These are phyloP conservation scores for Trypanosoma melophagium DNA, from an alignment of 208 protist genomes.

Conservation along the genomic window DNA sequence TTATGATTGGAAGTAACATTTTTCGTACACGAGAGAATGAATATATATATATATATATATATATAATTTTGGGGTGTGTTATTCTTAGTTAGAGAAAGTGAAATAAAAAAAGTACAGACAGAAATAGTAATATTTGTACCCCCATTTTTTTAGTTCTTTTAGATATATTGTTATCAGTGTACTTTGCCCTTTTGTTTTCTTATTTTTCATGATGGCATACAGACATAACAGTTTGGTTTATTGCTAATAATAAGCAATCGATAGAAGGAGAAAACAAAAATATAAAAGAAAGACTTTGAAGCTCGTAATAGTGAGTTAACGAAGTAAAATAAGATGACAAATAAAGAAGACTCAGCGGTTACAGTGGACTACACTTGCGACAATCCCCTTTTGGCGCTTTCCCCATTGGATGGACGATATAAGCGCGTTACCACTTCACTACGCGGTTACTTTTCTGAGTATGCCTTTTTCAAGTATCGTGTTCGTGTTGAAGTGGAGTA, in stretches of 20 bases:
- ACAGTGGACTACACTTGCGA: conserved; percentile 39
- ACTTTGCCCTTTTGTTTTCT: not conserved
- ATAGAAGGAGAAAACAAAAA: not conserved
- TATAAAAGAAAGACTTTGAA: not conserved
- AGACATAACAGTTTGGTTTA: not conserved
- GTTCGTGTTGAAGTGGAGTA: conserved; percentile 93
- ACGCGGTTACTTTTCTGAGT: conserved; percentile 92
- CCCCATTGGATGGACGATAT: conserved; percentile 94
- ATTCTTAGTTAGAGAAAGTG: too few species aligned
- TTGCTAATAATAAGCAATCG: not conserved
- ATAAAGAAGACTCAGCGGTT: not conserved
- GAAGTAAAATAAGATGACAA: not conserved
- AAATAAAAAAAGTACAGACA: too few species aligned
- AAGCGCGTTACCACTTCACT: conserved; percentile 59
- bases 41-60: too few species aligned
- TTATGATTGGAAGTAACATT: not conserved
- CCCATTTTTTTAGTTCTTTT: too few species aligned
- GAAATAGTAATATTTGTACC: too few species aligned
- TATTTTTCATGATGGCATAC: conserved; percentile 9
- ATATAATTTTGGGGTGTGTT: too few species aligned
- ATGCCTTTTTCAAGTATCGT: conserved; percentile 89
- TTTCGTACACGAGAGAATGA: too few species aligned
- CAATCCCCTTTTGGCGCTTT: conserved; percentile 83
- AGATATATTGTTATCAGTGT: not conserved
- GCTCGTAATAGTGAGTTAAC: not conserved